Evolutionary conservation across 208 protist genomes (phyloP).

Genomic region (Acanthamoeba lenticulata): DNA sequence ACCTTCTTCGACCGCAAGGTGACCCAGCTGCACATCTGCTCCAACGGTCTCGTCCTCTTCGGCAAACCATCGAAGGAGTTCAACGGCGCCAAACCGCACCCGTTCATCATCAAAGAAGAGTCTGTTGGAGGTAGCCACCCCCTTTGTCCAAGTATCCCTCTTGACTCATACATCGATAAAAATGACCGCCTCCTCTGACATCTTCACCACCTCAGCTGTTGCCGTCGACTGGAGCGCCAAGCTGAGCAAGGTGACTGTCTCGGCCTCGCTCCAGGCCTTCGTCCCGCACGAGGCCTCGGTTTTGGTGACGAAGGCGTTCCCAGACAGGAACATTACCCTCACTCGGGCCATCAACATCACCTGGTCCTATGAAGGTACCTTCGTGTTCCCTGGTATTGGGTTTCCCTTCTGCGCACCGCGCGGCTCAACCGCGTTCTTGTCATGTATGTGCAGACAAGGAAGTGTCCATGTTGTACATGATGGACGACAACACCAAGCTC

Average conservation of each 20-base stretch:
- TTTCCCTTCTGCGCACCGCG: not conserved
- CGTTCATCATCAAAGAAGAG: not conserved
- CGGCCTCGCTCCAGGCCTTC: not conserved
- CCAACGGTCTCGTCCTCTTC: slow-evolving; percentile 3
- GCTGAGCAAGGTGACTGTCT: not conserved
- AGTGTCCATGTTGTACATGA: not conserved
- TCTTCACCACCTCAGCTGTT: not conserved
- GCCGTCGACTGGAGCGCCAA: not conserved
- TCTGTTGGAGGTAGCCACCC: not conserved
- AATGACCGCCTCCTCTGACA: not conserved
- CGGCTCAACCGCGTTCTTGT: not conserved
- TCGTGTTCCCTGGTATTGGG: not conserved
- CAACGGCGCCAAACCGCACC: not conserved
- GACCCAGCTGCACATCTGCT: not conserved
- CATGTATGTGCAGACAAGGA: not conserved
- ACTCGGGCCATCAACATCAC: not conserved
- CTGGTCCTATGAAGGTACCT: not conserved
- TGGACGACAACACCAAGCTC: not conserved
- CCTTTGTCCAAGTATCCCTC: not conserved
- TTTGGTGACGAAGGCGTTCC: not conserved
- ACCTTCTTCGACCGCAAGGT: not conserved
- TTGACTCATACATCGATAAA: not conserved
- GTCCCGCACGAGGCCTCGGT: not conserved
- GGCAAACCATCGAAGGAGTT: not conserved
- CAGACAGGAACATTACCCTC: not conserved